Conservation (phyloP, 768 basidiomycete species). For the Boletus tylopilopsis region DNA sequence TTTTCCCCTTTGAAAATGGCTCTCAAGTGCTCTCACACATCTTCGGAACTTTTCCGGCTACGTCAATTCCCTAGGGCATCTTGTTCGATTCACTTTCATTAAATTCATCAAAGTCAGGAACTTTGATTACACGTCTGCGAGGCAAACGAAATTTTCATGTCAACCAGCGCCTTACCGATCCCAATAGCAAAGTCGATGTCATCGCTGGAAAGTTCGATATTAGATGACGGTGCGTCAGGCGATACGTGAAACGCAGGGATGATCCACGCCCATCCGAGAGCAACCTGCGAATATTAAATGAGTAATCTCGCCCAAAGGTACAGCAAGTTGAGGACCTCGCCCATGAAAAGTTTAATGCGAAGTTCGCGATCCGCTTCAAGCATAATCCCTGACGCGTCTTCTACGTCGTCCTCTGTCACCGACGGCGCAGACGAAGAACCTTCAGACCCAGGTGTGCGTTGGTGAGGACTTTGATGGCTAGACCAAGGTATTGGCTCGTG, state of each 20-base stretch:
- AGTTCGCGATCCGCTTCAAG: slow-evolving; percentile 68
- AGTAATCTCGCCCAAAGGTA: neutral
- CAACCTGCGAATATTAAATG: slow-evolving; percentile 41
- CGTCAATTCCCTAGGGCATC: no score
- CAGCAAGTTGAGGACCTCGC: slow-evolving; percentile 45
- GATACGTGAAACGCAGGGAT: slow-evolving; percentile 81
- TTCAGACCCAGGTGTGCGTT: neutral
- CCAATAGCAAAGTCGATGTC: slow-evolving; percentile 81
- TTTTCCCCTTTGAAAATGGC: no score
- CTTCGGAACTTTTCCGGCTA: no score
- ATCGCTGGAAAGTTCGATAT: slow-evolving; percentile 47
- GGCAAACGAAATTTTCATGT: slow-evolving; percentile 62
- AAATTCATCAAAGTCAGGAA: neutral
- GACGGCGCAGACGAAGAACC: neutral
- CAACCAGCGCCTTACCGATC: slow-evolving; percentile 60
- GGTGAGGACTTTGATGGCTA: neutral
- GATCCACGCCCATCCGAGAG: slow-evolving; percentile 86
- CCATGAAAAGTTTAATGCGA: slow-evolving; percentile 68
- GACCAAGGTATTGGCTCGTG: slow-evolving; percentile 16
- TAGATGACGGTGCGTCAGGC: slow-evolving; percentile 37
- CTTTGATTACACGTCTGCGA: slow-evolving; percentile 30
- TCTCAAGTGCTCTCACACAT: no score
- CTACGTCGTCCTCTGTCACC: slow-evolving; percentile 14
- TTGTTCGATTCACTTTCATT: no score
- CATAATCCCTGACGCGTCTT: slow-evolving; percentile 41